Percentiles rank a stretch among this genome's conserved stretches.
phyloP scores from a whole-genome alignment of 2,329 filamentous ascomycete species.

The Hymenoscyphus repandus region DNA sequence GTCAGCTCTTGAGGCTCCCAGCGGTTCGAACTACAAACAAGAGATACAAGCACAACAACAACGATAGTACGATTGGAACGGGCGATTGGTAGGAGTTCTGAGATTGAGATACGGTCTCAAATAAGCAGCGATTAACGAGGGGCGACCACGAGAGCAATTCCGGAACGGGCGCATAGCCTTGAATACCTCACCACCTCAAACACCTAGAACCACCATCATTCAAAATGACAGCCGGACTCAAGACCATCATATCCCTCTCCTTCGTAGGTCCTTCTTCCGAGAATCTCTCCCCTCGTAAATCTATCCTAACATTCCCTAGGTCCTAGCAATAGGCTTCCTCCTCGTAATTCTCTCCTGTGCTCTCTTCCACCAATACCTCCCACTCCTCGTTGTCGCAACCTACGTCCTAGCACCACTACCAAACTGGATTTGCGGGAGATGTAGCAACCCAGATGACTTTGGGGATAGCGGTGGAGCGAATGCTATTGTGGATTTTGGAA shows the following conservation, averaged over 20 bases:
- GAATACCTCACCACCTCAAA: background rate
- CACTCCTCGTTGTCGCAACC: slow-evolving; percentile 90
- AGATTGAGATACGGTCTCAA: background rate
- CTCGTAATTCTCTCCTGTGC: slow-evolving; percentile 98
- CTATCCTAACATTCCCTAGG: slow-evolving; percentile 38
- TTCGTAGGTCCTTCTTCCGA: slow-evolving; percentile 60
- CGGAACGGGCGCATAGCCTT: background rate
- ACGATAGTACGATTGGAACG: background rate
- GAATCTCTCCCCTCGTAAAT: background rate
- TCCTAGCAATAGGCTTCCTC: slow-evolving; percentile 96
- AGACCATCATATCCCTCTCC: slow-evolving; percentile 97
- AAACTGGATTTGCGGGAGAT: slow-evolving; percentile 91
- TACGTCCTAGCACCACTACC: slow-evolving; percentile 91
- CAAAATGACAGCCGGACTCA: slow-evolving; percentile 75
- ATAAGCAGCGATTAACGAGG: background rate
- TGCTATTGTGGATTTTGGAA: slow-evolving; percentile 84
- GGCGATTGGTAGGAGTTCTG: background rate
- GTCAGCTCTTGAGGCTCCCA: slow-evolving; percentile 13
- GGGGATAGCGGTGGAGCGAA: slow-evolving; percentile 68
- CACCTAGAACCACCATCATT: background rate
- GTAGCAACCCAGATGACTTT: slow-evolving; percentile 91
- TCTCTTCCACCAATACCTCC: slow-evolving; percentile 90
- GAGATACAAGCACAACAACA: background rate
- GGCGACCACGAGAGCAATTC: background rate
- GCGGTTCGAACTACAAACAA: background rate